A percentile compares a stretch with the other conserved stretches of the same genome.
These are phyloP conservation scores for Cladosporium halotolerans DNA, from an alignment of 2,329 filamentous ascomycete genomes.

Conservation along the genomic window DNA sequence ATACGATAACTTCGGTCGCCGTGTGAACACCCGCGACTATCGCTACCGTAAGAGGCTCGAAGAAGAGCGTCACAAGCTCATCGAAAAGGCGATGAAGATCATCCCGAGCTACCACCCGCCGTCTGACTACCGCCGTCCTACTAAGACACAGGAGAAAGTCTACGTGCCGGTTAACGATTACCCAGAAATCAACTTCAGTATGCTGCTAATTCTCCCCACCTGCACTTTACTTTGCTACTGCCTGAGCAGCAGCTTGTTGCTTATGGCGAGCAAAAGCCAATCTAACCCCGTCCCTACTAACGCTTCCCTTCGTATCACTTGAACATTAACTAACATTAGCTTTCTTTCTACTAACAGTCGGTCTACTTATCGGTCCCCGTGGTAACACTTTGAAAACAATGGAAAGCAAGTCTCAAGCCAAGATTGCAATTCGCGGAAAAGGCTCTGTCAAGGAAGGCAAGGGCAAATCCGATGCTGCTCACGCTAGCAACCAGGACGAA, in stretches of 20 bases:
- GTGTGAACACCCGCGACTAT: slow-evolving; percentile 98
- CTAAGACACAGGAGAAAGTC: slow-evolving; percentile 99
- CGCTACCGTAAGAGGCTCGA: slow-evolving; percentile 97
- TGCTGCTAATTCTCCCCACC: slow-evolving; percentile 62
- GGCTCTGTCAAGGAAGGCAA: slow-evolving; percentile 99
- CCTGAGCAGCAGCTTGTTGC: slow-evolving; percentile 39
- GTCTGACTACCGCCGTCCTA: slow-evolving; percentile 95
- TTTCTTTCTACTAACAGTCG: slow-evolving; percentile 84
- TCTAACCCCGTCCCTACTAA: slow-evolving; percentile 26
- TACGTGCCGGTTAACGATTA: slow-evolving; percentile 99
- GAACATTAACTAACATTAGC: slow-evolving; percentile 63
- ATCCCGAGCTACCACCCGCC: slow-evolving; percentile 99
- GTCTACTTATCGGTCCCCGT: slow-evolving; percentile 99
- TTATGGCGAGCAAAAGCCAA: slow-evolving; percentile 30
- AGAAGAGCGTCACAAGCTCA: slow-evolving; percentile 96
- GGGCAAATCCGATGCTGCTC: slow-evolving; percentile 94
- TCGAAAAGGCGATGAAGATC: slow-evolving; percentile 98
- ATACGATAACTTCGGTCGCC: slow-evolving; percentile 98
- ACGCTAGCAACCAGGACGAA: slow-evolving; percentile 99
- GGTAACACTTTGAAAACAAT: slow-evolving; percentile 99
- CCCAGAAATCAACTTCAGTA: slow-evolving; percentile 99
- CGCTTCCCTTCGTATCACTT: slow-evolving; percentile 12
- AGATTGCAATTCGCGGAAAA: slow-evolving; percentile 99
- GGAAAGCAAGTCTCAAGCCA: slow-evolving; percentile 93
- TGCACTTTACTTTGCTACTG: slow-evolving; percentile 27